Evolutionary conservation across 768 basidiomycete species (phyloP).

Genomic region (Trametes cingulata): DNA sequence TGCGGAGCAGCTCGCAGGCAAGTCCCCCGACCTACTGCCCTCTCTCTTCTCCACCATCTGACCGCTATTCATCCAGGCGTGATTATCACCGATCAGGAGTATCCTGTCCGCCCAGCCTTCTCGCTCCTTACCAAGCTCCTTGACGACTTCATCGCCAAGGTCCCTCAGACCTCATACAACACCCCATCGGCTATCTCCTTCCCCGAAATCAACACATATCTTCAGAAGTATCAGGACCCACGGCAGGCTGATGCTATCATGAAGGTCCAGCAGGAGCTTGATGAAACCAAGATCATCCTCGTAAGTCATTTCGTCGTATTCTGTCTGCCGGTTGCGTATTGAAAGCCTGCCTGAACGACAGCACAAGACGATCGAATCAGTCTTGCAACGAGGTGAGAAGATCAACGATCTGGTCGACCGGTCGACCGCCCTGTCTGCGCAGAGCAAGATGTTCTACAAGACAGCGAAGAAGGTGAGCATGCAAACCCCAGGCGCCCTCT

Average conservation of each 20-base stretch:
- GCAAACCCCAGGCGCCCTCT: neutral
- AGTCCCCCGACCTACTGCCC: slow-evolving; percentile 27
- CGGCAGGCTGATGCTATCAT: slow-evolving; percentile 97
- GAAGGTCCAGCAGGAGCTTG: slow-evolving; percentile 96
- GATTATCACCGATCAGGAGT: slow-evolving; percentile 93
- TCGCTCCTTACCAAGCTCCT: slow-evolving; percentile 90
- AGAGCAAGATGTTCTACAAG: slow-evolving; percentile 99
- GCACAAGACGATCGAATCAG: slow-evolving; percentile 99
- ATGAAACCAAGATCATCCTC: slow-evolving; percentile 98
- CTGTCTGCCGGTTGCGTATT: neutral
- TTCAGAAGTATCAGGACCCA: slow-evolving; percentile 95
- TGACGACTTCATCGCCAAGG: slow-evolving; percentile 85
- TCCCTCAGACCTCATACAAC: slow-evolving; percentile 68
- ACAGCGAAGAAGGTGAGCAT: slow-evolving; percentile 92
- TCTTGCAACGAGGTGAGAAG: slow-evolving; percentile 94
- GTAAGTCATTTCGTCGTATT: slow-evolving; percentile 46
- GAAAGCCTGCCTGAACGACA: slow-evolving; percentile 34
- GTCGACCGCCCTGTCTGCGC: slow-evolving; percentile 82
- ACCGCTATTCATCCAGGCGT: slow-evolving; percentile 53
- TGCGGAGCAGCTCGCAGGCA: slow-evolving; percentile 83
- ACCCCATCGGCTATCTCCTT: slow-evolving; percentile 72
- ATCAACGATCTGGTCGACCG: slow-evolving; percentile 94
- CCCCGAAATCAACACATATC: slow-evolving; percentile 72
- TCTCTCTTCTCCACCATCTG: neutral
- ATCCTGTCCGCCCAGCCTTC: slow-evolving; percentile 95